phyloP scores from a whole-genome alignment of 139 green algal species.

The Tetradesmus lagerheimii region DNA sequence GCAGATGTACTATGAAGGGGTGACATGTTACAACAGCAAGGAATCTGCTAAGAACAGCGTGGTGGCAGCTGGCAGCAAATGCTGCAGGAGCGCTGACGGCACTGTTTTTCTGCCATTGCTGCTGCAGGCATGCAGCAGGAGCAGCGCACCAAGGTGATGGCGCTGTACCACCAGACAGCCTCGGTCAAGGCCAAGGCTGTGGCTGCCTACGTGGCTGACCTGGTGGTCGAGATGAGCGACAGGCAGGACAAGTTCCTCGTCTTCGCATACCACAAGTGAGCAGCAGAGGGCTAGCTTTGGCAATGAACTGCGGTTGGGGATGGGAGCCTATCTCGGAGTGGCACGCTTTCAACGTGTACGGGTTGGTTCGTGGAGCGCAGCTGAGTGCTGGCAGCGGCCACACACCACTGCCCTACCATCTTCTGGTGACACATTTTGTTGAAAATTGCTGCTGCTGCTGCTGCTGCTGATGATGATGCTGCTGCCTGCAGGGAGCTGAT shows the following conservation, averaged over 20 bases:
- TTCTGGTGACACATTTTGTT: no score
- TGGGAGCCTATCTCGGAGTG: no score
- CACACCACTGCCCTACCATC: no score
- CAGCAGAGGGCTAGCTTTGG: neutral
- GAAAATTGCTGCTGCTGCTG: neutral
- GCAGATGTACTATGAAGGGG: no score
- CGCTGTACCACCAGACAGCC: conserved; percentile 77
- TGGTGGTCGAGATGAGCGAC: conserved; percentile 69
- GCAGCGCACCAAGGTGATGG: conserved; percentile 64
- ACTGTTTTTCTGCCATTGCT: neutral
- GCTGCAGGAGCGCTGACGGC: neutral
- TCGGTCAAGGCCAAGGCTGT: conserved; percentile 73
- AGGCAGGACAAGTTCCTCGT: conserved; percentile 91
- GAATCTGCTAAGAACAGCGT: no score
- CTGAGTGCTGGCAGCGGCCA: no score
- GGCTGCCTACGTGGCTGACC: conserved; percentile 71
- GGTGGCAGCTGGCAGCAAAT: neutral
- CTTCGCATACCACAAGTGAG: conserved; percentile 92
- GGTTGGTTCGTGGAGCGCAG: no score
- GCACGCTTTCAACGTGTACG: no score
- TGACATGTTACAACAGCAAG: no score
- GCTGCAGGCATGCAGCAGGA: conserved; percentile 45
- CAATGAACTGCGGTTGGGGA: no score
- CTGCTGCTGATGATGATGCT: neutral
- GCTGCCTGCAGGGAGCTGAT: conserved; percentile 65